Base-by-base conservation (phyloP, 176 grass and related monocot genomes). In the Carex parvula region DNA sequence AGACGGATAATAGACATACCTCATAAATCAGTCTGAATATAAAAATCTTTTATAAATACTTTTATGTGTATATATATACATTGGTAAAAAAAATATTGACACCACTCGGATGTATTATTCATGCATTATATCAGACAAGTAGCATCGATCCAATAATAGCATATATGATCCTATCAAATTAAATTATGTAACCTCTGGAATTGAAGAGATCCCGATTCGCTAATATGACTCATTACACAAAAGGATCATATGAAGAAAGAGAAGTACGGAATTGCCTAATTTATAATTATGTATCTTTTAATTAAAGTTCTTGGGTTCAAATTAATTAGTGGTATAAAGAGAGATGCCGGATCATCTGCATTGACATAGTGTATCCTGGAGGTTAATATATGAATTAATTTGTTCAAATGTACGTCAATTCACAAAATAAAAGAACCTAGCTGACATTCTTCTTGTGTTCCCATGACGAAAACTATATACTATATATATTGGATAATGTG, bases 201-300 rank as follows among this genome's bases (percentile, higher is more conserved):
- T 59, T 59, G 17, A 29, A 37, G 65, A 16, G 46, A 48, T 48
- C 12, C 8, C 46, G 46, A 48, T 48, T 48, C 8, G 46, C 46
- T 12, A 11, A 79, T 33, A 17, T 79, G 46, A 79, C 46, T 32
- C 76, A 16, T 22, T 44, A 52, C 30, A 79, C 12, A 79, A 2
- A 37, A 68, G 15, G 5, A 44, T 48, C 8, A 24, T 64, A 15
- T 80, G 30, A 37, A 80, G 55, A 16, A 80, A 56, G 24, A 80
- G 3, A 30, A 17, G 24, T 33, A 39, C 50, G 21, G 17, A 39
- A 65, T 6, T 65, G 20, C n/a, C 39, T 26, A 46, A 46, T 52
- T 32, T 59, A 79, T 59, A 48, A 79, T 81, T 53, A 39, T 48
- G 35, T 21, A 82, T 66, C 42, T 82, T 63, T 82, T 82, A 65